Conservation (phyloP, 495 filamentous ascomycete species). For the Apodospora peruviana region DNA sequence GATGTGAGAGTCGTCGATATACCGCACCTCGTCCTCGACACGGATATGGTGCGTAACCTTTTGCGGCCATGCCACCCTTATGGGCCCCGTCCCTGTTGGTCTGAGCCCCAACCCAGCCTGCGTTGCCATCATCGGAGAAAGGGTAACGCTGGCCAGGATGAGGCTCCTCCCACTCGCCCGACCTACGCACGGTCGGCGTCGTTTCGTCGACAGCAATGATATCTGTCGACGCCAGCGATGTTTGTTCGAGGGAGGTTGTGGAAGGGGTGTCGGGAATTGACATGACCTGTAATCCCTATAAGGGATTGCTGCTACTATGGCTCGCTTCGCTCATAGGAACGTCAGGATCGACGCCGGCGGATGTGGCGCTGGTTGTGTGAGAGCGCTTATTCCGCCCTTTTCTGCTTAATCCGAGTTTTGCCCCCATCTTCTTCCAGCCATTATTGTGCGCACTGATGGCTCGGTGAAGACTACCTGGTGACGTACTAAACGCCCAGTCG, state of each 20-base stretch:
- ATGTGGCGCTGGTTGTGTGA: constrained; percentile 33
- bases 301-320: constrained; percentile 29
- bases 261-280: constrained; percentile 33
- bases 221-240: constrained; percentile 13
- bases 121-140: constrained; percentile 24
- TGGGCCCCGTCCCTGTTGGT: constrained; percentile 27
- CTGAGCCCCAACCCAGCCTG: constrained; percentile 22
- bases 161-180: constrained; percentile 39
- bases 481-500: constrained; percentile 49
- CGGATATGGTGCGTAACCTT: constrained; percentile 28
- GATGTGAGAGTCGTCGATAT: constrained; percentile 21
- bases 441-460: constrained; percentile 48
- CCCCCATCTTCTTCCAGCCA: constrained; percentile 82
- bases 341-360: constrained; percentile 21
- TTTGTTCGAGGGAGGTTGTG: constrained; percentile 15
- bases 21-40: constrained; percentile 13
- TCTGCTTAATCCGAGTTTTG: constrained; percentile 66
- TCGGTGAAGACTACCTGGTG: constrained; percentile 45
- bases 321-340: constrained; percentile 20
- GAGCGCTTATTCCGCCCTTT: constrained; percentile 39
- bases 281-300: constrained; percentile 54
- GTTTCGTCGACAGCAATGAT: constrained; percentile 7
- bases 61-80: constrained; percentile 50
- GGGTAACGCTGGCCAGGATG: constrained; percentile 39
- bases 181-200: constrained; percentile 11